phyloP scores from a whole-genome alignment of 2,329 filamentous ascomycete genomes.

The Calonectria henricotiae region DNA sequence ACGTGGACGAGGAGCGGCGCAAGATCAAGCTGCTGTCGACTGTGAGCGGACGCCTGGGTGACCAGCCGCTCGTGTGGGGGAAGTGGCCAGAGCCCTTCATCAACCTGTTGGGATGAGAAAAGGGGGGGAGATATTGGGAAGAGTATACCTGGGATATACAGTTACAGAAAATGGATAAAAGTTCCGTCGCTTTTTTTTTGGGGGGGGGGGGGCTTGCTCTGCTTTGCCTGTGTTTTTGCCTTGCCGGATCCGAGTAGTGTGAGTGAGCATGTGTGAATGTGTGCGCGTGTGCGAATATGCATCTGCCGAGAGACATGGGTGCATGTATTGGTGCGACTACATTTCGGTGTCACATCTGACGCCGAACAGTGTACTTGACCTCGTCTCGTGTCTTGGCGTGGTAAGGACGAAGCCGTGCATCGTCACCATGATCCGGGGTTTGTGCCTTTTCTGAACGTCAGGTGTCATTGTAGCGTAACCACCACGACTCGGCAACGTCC shows the following conservation, averaged over 20 bases:
- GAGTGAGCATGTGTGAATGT: slow-evolving; percentile 22
- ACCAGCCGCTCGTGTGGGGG: slow-evolving; percentile 86
- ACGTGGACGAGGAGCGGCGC: slow-evolving; percentile 88
- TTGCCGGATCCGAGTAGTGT: slow-evolving; percentile 5
- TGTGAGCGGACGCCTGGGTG: slow-evolving; percentile 85
- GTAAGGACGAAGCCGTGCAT: slow-evolving; percentile 8
- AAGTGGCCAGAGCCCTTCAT: slow-evolving; percentile 89
- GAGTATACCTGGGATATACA: neutral
- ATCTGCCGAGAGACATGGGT: slow-evolving; percentile 26
- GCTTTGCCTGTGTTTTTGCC: neutral
- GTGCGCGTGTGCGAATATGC: slow-evolving; percentile 18
- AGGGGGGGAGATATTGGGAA: neutral
- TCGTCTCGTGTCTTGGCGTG: slow-evolving; percentile 24
- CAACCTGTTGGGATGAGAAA: slow-evolving; percentile 75
- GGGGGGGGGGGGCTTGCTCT: too few relatives aligned
- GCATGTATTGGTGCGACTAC: slow-evolving; percentile 23
- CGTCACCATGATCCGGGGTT: neutral
- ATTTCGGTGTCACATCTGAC: slow-evolving; percentile 28
- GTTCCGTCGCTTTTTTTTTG: slow-evolving; percentile 14
- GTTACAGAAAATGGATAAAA: slow-evolving; percentile 6
- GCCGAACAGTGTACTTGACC: slow-evolving; percentile 16
- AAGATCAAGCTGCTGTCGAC: slow-evolving; percentile 88
- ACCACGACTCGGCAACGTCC: neutral
- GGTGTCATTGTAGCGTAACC: slow-evolving; percentile 10
- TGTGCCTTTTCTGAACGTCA: neutral